phyloP scores from a whole-genome alignment of 331 rosid species.

The Phaseolus coccineus region DNA sequence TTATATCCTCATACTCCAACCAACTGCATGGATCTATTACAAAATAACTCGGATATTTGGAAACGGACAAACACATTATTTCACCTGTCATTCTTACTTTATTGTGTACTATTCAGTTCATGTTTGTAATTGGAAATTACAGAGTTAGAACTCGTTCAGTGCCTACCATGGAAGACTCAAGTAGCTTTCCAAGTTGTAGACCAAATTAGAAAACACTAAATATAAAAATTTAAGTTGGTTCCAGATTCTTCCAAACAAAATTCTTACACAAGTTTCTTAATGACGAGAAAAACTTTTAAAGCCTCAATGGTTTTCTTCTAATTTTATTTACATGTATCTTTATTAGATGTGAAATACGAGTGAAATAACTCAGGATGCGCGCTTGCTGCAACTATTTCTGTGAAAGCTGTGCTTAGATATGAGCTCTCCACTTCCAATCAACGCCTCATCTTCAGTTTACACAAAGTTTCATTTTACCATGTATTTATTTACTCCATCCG shows the following conservation, averaged over 20 bases:
- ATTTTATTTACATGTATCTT: neutral
- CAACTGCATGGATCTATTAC: slow-evolving; percentile 50
- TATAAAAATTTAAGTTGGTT: neutral
- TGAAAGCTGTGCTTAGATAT: neutral
- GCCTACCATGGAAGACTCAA: neutral
- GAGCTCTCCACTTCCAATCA: neutral
- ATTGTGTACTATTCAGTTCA: neutral
- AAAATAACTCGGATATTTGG: slow-evolving; percentile 41
- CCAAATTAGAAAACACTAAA: neutral
- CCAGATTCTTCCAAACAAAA: neutral
- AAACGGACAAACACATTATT: slow-evolving; percentile 41
- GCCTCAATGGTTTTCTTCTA: neutral
- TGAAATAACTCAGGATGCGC: too few species aligned
- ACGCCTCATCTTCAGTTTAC: neutral
- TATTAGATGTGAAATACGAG: neutral
- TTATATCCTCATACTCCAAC: slow-evolving; percentile 52
- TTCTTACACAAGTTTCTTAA: neutral
- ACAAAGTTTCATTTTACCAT: neutral
- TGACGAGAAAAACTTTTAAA: neutral
- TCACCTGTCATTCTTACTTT: slow-evolving; percentile 32
- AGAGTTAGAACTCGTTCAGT: neutral
- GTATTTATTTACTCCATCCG: neutral
- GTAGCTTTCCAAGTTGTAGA: neutral
- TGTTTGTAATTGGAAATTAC: neutral
- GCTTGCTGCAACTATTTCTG: neutral